Evolutionary conservation across 2,329 filamentous ascomycete genomes (phyloP).

Genomic region (Aspergillus sp.): DNA sequence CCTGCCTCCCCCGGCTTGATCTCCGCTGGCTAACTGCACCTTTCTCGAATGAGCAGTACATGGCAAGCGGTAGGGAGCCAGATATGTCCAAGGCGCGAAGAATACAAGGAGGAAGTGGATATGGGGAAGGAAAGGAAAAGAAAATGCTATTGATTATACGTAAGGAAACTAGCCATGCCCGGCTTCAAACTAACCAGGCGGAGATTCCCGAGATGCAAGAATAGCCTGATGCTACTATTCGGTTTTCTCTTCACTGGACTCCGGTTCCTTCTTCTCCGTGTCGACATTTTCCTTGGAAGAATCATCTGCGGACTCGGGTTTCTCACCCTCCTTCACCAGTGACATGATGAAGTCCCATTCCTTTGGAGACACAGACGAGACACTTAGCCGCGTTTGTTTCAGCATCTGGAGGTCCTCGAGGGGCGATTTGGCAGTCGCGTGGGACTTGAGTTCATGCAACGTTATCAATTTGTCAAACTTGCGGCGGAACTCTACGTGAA

Average conservation of each 20-base stretch:
- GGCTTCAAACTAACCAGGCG: constrained; percentile 5
- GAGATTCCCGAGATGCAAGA: neutral
- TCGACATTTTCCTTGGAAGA: constrained; percentile 9
- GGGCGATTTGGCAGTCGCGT: constrained; percentile 56
- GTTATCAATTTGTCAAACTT: constrained; percentile 74
- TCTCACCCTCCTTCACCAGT: constrained; percentile 37
- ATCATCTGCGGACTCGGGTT: neutral
- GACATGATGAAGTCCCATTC: constrained; percentile 52
- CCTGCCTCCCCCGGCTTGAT: neutral
- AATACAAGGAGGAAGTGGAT: neutral
- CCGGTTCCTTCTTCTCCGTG: constrained; percentile 10
- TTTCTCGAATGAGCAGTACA: neutral
- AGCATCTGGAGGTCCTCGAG: constrained; percentile 79
- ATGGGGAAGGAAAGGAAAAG: neutral
- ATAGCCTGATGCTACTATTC: constrained; percentile 1
- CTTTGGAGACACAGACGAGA: constrained; percentile 52
- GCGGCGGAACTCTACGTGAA: constrained; percentile 81
- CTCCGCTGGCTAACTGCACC: neutral
- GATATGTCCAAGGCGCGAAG: neutral
- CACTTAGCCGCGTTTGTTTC: constrained; percentile 78
- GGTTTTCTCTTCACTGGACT: constrained; percentile 13
- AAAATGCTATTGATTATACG: constrained; percentile 19
- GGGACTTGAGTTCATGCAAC: constrained; percentile 68
- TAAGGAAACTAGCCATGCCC: constrained; percentile 6
- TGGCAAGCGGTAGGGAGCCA: neutral